Evolutionary conservation across 1,139 yeast species (phyloP).

Genomic region (Casaregolazyma suthepensis): DNA sequence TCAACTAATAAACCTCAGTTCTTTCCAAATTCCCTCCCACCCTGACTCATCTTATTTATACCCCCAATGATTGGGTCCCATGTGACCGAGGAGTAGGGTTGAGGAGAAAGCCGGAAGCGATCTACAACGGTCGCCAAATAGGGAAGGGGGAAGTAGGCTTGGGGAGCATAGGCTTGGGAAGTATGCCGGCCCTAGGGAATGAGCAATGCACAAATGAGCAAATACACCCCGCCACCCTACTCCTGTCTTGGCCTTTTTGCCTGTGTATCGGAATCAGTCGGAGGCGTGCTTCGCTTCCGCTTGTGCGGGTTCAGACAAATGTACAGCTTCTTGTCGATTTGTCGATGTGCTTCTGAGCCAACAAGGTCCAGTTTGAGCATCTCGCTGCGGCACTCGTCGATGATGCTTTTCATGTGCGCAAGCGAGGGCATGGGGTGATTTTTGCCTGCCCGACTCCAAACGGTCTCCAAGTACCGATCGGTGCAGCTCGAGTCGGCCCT

Average conservation of each 20-base stretch:
- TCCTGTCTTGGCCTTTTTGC: neutral
- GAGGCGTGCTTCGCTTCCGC: conserved; percentile 13
- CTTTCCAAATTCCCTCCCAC: neutral
- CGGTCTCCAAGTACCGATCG: conserved; percentile 56
- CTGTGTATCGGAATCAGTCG: conserved; percentile 6
- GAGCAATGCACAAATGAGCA: too few species aligned
- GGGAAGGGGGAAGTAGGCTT: too few species aligned
- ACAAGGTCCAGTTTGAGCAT: conserved; percentile 16
- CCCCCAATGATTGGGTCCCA: neutral
- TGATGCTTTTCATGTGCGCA: conserved; percentile 16
- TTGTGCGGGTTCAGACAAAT: conserved; percentile 25
- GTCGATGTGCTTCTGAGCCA: conserved; percentile 26
- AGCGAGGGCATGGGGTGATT: conserved; percentile 2
- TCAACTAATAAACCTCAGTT: too few species aligned
- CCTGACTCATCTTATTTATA: neutral
- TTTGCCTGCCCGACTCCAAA: conserved; percentile 34
- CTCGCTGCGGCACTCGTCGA: conserved; percentile 22
- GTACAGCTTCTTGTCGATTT: conserved; percentile 32
- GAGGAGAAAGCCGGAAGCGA: neutral
- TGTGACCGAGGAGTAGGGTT: neutral
- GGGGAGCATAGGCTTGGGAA: too few species aligned
- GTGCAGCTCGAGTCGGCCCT: conserved; percentile 59
- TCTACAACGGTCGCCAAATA: too few species aligned
- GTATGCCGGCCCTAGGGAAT: too few species aligned
- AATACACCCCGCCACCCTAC: neutral